Base-by-base conservation (phyloP, 352 stramenopile genomes). In the Phytophthora ramorum region DNA sequence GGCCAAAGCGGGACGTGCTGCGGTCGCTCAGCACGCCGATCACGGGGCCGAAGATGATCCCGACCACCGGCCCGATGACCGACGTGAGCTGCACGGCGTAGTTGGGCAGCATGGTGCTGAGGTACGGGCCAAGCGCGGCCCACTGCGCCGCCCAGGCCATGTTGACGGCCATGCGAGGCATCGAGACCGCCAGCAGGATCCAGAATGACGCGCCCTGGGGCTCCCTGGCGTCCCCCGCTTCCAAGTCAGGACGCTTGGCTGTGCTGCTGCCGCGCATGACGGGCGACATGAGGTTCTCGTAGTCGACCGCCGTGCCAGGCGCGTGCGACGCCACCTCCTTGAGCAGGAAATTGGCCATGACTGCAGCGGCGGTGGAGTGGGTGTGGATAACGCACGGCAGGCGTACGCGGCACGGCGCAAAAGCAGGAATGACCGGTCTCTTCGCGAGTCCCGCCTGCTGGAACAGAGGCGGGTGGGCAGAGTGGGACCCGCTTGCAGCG, bases 81-180 rank as follows among this genome's bases (percentile, higher is more conserved):
- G 80, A 76, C 17, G 77, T 81, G 24, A 80, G 49, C 63, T 83
- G 73, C 20, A 87, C 78, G 17, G 73, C 66, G 40, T 69, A 83
- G 34, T 71, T 66, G 34, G 75, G 70, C 37, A 84, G 49, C 45
- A 87, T 72, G 0, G 71, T 81, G n/a, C 70, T 62, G 5, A 87
- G 59, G 34, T 85, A 81, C 9, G 78, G 78, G 5, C 71, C 69
- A 14, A 87, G 54, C 10, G 75, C 78, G 0, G 75, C 75, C 75
- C 76, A 87, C 41, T 87, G 75, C 2, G 78, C 75, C 1, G 78
- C 58, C 78, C 75, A 87, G 0, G 78, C 78, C 75, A 87, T 85
- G 20, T 83, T 72, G 52, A 87, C 80, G 4, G 75, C 72, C 70
- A 87, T 75, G 17, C 73, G 73, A 0, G 75, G 78, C 41, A 81